A percentile compares a stretch with the other conserved stretches of the same genome.
These are phyloP conservation scores for Canariomyces notabilis DNA, from an alignment of 2,329 filamentous ascomycete genomes.

Conservation along the genomic window DNA sequence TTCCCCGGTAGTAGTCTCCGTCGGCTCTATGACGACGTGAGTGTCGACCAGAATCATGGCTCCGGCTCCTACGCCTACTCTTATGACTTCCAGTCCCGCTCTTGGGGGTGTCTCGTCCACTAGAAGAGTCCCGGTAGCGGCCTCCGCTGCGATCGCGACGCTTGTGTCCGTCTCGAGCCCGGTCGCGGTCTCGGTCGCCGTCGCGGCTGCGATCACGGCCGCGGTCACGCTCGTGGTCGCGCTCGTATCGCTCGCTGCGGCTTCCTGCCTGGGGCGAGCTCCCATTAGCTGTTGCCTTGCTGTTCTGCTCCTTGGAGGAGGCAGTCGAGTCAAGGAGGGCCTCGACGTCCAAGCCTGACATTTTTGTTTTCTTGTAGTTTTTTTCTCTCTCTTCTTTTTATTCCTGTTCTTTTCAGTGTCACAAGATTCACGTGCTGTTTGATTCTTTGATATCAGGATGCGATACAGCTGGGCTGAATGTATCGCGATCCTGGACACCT, in stretches of 20 bases:
- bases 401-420: no score
- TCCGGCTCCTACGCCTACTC: constrained; percentile 75
- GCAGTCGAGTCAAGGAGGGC: constrained; percentile 83
- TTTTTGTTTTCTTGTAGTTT: constrained; percentile 28
- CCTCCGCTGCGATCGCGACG: constrained; percentile 46
- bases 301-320: constrained; percentile 49
- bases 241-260: constrained; percentile 38
- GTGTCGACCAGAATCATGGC: constrained; percentile 69
- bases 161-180: no score
- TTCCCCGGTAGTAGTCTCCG: constrained; percentile 67
- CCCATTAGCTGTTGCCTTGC: constrained; percentile 46
- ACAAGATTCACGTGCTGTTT: no score
- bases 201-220: constrained; percentile 41
- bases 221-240: constrained; percentile 33
- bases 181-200: constrained; percentile 53
- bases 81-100: constrained; percentile 77
- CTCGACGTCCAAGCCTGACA: constrained; percentile 78
- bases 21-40: constrained; percentile 64
- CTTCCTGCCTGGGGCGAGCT: constrained; percentile 51
- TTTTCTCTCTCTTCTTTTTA: not conserved
- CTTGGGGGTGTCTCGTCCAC: constrained; percentile 59
- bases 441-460: no score
- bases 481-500: no score
- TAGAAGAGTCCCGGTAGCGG: constrained; percentile 51
- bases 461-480: no score